Conservation (phyloP, 768 basidiomycete species). For the Lactarius akahatsu region DNA sequence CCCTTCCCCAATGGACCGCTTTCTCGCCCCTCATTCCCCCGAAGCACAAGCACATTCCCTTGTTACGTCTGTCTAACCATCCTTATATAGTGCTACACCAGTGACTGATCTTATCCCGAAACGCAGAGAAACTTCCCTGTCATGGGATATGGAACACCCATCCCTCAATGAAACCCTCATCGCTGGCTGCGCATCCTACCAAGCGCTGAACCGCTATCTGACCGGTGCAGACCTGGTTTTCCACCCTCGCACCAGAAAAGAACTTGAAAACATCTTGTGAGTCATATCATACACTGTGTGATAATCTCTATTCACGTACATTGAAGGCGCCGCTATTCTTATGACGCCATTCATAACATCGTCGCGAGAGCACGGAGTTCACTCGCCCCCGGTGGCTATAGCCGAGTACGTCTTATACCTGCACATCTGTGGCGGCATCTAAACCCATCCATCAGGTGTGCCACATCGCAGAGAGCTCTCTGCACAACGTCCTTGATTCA, state of each 20-base stretch:
- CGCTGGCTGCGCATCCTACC: slow-evolving; percentile 77
- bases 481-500: slow-evolving; percentile 64
- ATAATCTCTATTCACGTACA: slow-evolving; percentile 1
- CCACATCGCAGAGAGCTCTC: slow-evolving; percentile 68
- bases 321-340: slow-evolving; percentile 66
- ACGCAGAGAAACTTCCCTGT: slow-evolving; percentile 61
- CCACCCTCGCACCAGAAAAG: slow-evolving; percentile 58
- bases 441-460: slow-evolving; percentile 50
- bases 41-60: slow-evolving; percentile 71
- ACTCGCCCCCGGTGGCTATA: slow-evolving; percentile 58
- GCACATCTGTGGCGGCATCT: not conserved
- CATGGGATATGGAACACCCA: slow-evolving; percentile 70
- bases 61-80: slow-evolving; percentile 51
- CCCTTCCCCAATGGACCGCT: slow-evolving; percentile 54
- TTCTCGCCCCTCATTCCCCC: slow-evolving; percentile 69
- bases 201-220: slow-evolving; percentile 73
- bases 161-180: slow-evolving; percentile 71
- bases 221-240: slow-evolving; percentile 70
- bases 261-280: slow-evolving; percentile 73
- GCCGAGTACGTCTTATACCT: slow-evolving; percentile 42
- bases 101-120: slow-evolving; percentile 34
- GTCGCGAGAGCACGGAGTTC: slow-evolving; percentile 67
- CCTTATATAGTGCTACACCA: not conserved
- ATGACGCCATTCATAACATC: slow-evolving; percentile 79
- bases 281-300: slow-evolving; percentile 33